These are phyloP conservation scores for Calonectria fujianensis DNA, from an alignment of 2,329 filamentous ascomycete genomes.

Conservation along the genomic window DNA sequence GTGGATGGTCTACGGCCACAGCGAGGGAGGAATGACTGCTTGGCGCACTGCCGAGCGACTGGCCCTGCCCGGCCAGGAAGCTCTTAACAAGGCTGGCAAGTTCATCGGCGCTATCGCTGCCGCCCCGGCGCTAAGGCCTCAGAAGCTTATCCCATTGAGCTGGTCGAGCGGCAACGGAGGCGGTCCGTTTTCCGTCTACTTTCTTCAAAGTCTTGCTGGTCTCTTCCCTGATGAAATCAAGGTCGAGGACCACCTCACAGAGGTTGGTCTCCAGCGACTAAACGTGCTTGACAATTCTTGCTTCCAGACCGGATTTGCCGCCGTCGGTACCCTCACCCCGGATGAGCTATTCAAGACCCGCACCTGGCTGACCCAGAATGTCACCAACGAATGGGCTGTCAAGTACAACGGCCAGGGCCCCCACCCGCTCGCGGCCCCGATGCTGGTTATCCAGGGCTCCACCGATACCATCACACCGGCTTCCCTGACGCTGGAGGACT, in stretches of 20 bases:
- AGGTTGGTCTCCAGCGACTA: not conserved
- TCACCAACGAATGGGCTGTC: not conserved
- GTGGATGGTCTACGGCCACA: constrained; percentile 51
- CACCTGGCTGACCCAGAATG: not conserved
- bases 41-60: constrained; percentile 53
- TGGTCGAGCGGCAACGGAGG: not conserved
- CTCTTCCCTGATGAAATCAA: constrained; percentile 1
- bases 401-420: constrained; percentile 12
- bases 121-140: not conserved
- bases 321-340: not conserved
- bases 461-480: constrained; percentile 2
- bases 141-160: not conserved
- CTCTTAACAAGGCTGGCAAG: constrained; percentile 1
- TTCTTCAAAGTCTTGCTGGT: constrained; percentile 3
- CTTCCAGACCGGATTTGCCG: constrained; percentile 7
- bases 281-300: constrained; percentile 9
- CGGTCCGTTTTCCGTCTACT: constrained; percentile 8
- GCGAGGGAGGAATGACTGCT: constrained; percentile 52
- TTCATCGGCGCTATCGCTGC: constrained; percentile 6
- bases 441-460: constrained; percentile 13
- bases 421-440: constrained; percentile 4
- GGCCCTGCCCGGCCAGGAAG: constrained; percentile 33
- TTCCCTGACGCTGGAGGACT: not conserved
- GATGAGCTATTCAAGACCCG: constrained; percentile 8
- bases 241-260: constrained; percentile 6